phyloP scores from a whole-genome alignment of 495 filamentous ascomycete species.

The Penicillium ochrochloron region DNA sequence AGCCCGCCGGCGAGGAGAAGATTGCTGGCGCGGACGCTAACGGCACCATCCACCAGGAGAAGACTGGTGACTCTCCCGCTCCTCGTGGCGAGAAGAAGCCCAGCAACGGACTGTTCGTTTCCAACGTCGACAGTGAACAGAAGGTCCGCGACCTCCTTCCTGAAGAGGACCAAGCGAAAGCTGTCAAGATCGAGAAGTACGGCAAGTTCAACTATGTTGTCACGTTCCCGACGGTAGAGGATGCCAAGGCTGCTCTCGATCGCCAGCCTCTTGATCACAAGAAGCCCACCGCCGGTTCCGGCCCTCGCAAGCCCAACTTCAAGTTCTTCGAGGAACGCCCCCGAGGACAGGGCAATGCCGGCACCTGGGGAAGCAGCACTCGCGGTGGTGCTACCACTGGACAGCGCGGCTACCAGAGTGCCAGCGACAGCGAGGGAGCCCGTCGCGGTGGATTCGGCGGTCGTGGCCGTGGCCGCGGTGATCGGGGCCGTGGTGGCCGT shows the following conservation, averaged over 20 bases:
- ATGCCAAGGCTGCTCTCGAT: conserved; percentile 75
- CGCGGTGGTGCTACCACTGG: conserved; percentile 58
- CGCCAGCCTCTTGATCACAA: conserved; percentile 75
- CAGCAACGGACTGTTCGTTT: conserved; percentile 81
- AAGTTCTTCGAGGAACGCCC: conserved; percentile 76
- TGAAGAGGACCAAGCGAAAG: conserved; percentile 80
- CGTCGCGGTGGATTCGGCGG: conserved; percentile 68
- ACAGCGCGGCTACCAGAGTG: conserved; percentile 74
- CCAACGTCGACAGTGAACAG: conserved; percentile 75
- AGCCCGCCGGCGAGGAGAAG: conserved; percentile 44
- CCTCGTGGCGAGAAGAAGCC: conserved; percentile 56
- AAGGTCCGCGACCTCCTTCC: conserved; percentile 77
- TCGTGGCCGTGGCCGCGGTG: conserved; percentile 62
- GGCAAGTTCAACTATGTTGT: conserved; percentile 77
- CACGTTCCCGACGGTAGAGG: conserved; percentile 75
- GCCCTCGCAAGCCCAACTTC: conserved; percentile 72
- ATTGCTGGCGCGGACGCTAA: conserved; percentile 40
- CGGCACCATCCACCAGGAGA: conserved; percentile 43
- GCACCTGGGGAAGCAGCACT: conserved; percentile 73
- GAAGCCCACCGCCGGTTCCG: conserved; percentile 63
- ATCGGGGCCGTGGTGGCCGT: conserved; percentile 49
- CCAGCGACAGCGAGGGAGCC: conserved; percentile 79
- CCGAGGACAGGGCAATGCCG: conserved; percentile 62
- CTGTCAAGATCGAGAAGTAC: conserved; percentile 76
- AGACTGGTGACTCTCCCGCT: conserved; percentile 43